Evolutionary conservation across 306 rosid species (phyloP).

Genomic region (Sicyos baderoa): DNA sequence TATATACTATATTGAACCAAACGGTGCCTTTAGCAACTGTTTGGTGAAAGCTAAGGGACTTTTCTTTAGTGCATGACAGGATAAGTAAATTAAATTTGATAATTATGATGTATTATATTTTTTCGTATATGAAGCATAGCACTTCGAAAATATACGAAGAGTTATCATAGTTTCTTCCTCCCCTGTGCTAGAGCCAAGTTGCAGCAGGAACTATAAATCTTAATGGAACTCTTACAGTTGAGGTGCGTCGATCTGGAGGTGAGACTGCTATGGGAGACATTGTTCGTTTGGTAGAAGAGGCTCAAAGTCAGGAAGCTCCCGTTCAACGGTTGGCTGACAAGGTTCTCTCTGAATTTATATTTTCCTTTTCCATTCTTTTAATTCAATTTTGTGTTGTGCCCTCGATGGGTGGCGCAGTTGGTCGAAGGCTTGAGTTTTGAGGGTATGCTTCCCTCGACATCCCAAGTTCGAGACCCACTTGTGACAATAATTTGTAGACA

Average conservation of each 20-base stretch:
- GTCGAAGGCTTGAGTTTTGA: too few species aligned
- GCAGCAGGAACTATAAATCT: constrained; percentile 96
- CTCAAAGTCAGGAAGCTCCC: constrained; percentile 93
- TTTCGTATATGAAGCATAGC: not conserved
- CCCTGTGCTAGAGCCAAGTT: constrained; percentile 63
- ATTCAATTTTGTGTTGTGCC: not conserved
- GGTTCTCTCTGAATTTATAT: constrained; percentile 37
- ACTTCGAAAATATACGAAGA: not conserved
- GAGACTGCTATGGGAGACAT: constrained; percentile 83
- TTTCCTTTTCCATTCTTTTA: not conserved
- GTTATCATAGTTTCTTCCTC: constrained; percentile 13
- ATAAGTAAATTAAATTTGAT: not conserved
- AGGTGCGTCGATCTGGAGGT: constrained; percentile 85
- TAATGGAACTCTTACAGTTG: constrained; percentile 82
- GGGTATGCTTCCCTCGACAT: too few species aligned
- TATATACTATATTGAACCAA: not conserved
- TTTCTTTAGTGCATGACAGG: not conserved
- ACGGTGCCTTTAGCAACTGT: not conserved
- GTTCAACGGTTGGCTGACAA: constrained; percentile 92
- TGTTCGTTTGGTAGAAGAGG: constrained; percentile 92
- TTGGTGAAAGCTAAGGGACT: not conserved
- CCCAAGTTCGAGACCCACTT: too few species aligned
- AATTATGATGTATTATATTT: not conserved
- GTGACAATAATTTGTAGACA: too few species aligned
- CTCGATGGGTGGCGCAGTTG: too few species aligned